Evolutionary conservation across 805 yeast species (phyloP), one percentile per base, ranked within the genome.

Genomic region (Sungouiozyma intestinalis): DNA sequence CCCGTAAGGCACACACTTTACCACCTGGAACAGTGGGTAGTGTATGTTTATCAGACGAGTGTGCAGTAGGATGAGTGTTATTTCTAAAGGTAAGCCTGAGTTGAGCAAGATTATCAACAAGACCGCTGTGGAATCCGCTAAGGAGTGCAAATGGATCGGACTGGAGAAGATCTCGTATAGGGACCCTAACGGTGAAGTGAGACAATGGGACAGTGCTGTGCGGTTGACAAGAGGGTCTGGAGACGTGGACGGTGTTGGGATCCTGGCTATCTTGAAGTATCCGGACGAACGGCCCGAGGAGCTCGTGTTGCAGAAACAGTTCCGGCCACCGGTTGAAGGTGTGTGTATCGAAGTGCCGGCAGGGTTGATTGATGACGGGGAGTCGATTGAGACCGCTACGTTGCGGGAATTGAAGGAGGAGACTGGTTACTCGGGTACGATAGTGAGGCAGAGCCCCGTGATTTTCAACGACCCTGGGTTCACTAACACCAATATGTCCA

Each of bases 261-360:
- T 90, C 37, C 66, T 88, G 24, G 88, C 95, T 0, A 66, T 87
- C 15, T 62, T 87, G 40, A 71, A 76, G 48, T 55, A 57, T 37
- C 63, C 68, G 20, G 64, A 73, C 5, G 60, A 64, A 15, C 72
- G 72, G 16, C 72, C 77, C 3, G 77, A 74, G 46, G 63, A 67
- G 31, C 68, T 65, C 49, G 72, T 87, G 6, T 65, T 92, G 15
- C 90, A 85, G 57, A 85, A 85, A 57, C 98, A 90, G 60, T 90
- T 82, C 65, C 73, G 98, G 44, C 96, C 97, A 1, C 97, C 98
- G 1, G 83, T 82, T 3, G 81, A 73, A 41, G 90, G 86, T 16
- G 85, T 90, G 6, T 81, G 94, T 55, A 78, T 90, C 47, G 98
- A 90, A 62, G 73, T 88, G 58, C 98, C 98, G 1, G 98, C 98